These are phyloP conservation scores for Funneliformis caledonium DNA, from an alignment of 371 early-diverging fungal species.

Conservation along the genomic window DNA sequence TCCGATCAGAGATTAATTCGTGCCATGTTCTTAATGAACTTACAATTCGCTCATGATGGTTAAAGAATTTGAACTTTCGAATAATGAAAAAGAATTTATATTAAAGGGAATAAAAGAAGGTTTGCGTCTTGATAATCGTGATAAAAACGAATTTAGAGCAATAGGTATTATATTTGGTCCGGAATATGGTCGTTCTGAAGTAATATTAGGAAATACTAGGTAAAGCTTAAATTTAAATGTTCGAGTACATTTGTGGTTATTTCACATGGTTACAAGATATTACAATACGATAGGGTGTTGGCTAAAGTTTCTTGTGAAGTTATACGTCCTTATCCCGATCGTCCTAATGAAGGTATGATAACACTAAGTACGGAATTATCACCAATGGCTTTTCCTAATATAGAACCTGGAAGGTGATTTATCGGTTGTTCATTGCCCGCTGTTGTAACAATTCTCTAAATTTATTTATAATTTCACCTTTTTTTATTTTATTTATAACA, in stretches of 20 bases:
- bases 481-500: background rate
- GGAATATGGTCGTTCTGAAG: constrained; percentile 77
- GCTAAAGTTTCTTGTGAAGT: constrained; percentile 87
- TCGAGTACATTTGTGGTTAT: background rate
- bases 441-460: background rate
- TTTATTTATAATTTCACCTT: background rate
- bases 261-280: background rate
- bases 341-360: constrained; percentile 87
- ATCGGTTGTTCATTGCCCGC: background rate
- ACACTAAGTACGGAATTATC: constrained; percentile 84
- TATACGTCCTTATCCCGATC: constrained; percentile 77
- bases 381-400: constrained; percentile 80
- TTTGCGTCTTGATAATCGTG: constrained; percentile 81
- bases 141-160: constrained; percentile 73
- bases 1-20: too few relatives aligned
- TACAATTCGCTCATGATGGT: constrained; percentile 34
- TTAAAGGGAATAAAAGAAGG: constrained; percentile 67
- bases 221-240: constrained; percentile 25
- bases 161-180: constrained; percentile 72
- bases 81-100: constrained; percentile 69
- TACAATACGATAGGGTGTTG: constrained; percentile 62
- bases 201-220: constrained; percentile 83
- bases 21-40: too few relatives aligned
- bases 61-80: constrained; percentile 62
- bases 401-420: constrained; percentile 68